Percentiles rank a stretch among this genome's conserved stretches.
Evolutionary conservation across 345 rosid species (phyloP).

Genomic region (Eucalyptus pumila): DNA sequence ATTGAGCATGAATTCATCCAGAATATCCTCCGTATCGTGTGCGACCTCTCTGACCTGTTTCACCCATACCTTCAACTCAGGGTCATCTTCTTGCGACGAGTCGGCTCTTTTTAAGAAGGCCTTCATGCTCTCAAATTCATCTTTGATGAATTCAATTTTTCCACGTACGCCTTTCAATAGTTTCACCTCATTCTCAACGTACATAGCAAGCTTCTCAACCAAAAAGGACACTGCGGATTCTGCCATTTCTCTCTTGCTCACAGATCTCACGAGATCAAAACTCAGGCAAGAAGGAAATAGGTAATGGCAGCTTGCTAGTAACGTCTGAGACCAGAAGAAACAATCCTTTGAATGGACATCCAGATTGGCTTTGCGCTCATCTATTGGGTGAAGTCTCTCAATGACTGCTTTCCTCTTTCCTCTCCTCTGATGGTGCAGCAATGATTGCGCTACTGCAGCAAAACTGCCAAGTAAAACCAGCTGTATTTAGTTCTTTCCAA

Average conservation of each 20-base stretch:
- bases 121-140: not conserved
- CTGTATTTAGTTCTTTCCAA: not conserved
- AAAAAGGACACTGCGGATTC: not conserved
- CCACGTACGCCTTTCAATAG: not conserved
- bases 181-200: not conserved
- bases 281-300: not conserved
- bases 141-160: accelerated
- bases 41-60: not conserved
- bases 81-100: not conserved
- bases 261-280: not conserved
- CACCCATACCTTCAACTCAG: not conserved
- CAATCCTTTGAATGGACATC: not conserved
- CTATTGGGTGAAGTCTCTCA: accelerated
- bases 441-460: not conserved
- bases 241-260: not conserved
- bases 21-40: not conserved
- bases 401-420: not conserved
- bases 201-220: not conserved
- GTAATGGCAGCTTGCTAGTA: not conserved
- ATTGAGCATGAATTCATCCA: not conserved
- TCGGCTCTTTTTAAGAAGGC: not conserved
- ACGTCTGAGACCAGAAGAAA: accelerated
- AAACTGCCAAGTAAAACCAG: not conserved
- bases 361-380: not conserved
- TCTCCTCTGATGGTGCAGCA: not conserved